A percentile compares a stretch with the other conserved stretches of the same genome.
phyloP scores from a whole-genome alignment of 1,284 basidiomycete species.

The Mycena sp. region DNA sequence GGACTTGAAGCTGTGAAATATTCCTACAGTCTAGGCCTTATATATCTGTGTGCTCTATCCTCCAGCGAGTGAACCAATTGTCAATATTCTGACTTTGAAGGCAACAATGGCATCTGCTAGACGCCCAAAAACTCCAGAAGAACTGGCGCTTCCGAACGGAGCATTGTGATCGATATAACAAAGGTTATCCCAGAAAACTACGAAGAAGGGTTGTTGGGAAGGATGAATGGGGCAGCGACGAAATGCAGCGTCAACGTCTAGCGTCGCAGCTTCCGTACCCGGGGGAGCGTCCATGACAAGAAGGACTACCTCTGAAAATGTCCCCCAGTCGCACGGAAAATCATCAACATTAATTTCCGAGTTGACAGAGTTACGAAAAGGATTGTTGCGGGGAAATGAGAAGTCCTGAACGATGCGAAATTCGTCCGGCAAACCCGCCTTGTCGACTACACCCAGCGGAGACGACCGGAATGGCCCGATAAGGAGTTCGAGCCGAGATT shows the following conservation, averaged over 20 bases:
- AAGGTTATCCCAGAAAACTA: no score
- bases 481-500: no score
- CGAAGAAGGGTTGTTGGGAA: slow-evolving; percentile 31
- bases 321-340: slow-evolving; percentile 52
- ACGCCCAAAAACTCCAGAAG: slow-evolving; percentile 44
- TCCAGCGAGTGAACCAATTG: no score
- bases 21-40: no score
- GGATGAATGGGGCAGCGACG: slow-evolving; percentile 38
- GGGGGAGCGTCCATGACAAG: no score
- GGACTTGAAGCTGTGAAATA: no score
- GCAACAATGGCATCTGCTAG: slow-evolving; percentile 44
- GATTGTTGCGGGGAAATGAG: slow-evolving; percentile 3
- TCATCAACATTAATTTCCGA: slow-evolving; percentile 37
- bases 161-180: slow-evolving; percentile 39
- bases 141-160: slow-evolving; percentile 41
- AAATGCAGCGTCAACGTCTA: slow-evolving; percentile 44
- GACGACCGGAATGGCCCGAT: no score
- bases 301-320: slow-evolving; percentile 41
- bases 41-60: no score
- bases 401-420: background rate
- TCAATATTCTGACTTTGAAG: no score
- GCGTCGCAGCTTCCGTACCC: slow-evolving; percentile 37
- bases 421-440: background rate
- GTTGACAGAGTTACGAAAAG: slow-evolving; percentile 45
- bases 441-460: no score